Base-by-base conservation (phyloP, 2,329 filamentous ascomycete genomes). In the Tolypocladium album region DNA sequence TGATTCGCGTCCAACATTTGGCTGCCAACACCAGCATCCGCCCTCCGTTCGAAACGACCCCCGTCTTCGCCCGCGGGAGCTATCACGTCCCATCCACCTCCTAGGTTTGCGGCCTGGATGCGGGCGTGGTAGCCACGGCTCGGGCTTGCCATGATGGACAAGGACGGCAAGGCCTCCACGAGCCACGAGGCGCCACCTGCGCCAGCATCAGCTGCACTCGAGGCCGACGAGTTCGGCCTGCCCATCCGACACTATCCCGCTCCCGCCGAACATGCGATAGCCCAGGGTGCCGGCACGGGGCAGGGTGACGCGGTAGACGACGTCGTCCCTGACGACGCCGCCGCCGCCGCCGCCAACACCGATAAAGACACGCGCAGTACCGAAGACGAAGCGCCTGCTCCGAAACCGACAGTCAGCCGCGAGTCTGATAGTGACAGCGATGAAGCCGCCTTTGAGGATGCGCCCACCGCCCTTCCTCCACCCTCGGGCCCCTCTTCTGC, bases 201-300 rank as follows among this genome's bases (percentile, higher is more conserved):
- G 71, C 66, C 66, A 61, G 59, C 64, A 64, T 64, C 62, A 50
- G 58, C 55, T 62, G 68, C 47, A 27, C 58, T 68, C 57, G 83
- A 87, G 67, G 74, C 85, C 61, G 88, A 90, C 71, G 88, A 90
- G 65, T 90, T 90, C 70, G 88, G 88, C 57, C 75, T 90, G 64
- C 87, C 87, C 22, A 80, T 88, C 63, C 79, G 78, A 69, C 82
- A 78, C 66, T 79, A 71, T 67, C 67, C 71, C 67, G 73, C 70
- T 59, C 71, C 74, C 36, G 64, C 67, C 47, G 62, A 59, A 57
- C 61, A 65, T 43, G 53, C 61, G 58, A 59, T 65, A 53, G 59
- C 55, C 63, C 38, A 68, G n/a, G 45, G 63, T 13, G 22, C 58
- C 36, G 39, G 47, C 36, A 11, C 43, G 53, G 55, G 31, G 40